Conservation (phyloP, 2,329 filamentous ascomycete genomes). For the Trichoderma semiorbis region DNA sequence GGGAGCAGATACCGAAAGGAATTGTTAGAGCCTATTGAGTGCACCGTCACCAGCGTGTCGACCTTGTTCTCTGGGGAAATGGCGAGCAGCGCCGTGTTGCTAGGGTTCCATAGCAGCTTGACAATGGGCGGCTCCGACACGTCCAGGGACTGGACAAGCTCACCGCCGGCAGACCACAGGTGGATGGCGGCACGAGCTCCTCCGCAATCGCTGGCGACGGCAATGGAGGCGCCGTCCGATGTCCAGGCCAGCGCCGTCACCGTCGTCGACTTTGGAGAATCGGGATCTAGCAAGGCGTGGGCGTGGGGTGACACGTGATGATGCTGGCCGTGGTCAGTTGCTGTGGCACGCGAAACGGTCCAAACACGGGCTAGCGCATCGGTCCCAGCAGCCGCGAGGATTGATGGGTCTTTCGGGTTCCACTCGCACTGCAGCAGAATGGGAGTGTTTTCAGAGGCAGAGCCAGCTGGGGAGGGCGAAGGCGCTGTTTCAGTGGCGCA, state of each 20-base stretch:
- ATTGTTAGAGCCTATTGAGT: constrained; percentile 42
- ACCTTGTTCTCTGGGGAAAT: constrained; percentile 53
- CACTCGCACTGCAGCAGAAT: constrained; percentile 67
- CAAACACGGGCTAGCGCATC: constrained; percentile 68
- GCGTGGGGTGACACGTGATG: constrained; percentile 41
- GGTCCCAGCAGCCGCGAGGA: constrained; percentile 65
- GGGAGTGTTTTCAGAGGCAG: constrained; percentile 50
- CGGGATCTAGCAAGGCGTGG: constrained; percentile 49
- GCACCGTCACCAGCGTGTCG: constrained; percentile 55
- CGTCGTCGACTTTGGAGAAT: constrained; percentile 48
- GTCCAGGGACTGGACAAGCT: constrained; percentile 51
- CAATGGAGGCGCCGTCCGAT: constrained; percentile 52
- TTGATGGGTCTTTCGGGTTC: constrained; percentile 61
- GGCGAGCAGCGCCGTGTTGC: constrained; percentile 51
- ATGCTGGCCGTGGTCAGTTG: constrained; percentile 39
- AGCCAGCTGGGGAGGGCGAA: constrained; percentile 36
- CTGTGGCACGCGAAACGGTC: constrained; percentile 56
- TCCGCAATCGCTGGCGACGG: constrained; percentile 55
- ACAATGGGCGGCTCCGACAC: constrained; percentile 59
- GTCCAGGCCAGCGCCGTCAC: constrained; percentile 62
- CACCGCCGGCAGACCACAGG: constrained; percentile 55
- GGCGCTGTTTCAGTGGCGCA: constrained; percentile 35
- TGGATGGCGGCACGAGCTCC: constrained; percentile 48
- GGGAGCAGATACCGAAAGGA: constrained; percentile 47
- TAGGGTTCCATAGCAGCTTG: constrained; percentile 59